Percentiles rank a stretch among this genome's conserved stretches.
Conservation (phyloP, 2,329 filamentous ascomycete species). For the Penicillium sp. region DNA sequence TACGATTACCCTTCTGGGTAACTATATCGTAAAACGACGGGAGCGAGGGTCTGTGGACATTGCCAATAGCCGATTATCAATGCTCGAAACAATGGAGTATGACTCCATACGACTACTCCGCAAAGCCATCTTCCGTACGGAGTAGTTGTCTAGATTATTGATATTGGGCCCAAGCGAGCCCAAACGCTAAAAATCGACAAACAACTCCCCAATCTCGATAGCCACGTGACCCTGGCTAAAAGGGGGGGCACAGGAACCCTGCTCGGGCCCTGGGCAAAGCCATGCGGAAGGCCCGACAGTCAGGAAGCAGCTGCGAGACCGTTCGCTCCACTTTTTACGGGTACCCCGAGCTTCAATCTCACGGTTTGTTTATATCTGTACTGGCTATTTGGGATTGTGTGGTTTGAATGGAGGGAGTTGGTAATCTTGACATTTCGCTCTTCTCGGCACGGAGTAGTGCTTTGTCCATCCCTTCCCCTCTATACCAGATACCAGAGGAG, state of each 20-base stretch:
- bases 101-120: too few relatives aligned
- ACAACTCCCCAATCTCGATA: not conserved
- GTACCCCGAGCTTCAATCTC: not conserved
- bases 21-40: not conserved
- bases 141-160: too few relatives aligned
- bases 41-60: too few relatives aligned
- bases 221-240: constrained; percentile 19
- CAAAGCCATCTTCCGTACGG: too few relatives aligned
- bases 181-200: too few relatives aligned
- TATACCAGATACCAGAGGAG: too few relatives aligned
- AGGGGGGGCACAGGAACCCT: constrained; percentile 7
- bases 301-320: constrained; percentile 39
- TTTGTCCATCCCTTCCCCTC: not conserved
- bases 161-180: not conserved
- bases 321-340: constrained; percentile 32
- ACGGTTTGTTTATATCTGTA: not conserved
- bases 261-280: constrained; percentile 27
- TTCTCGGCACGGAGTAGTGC: not conserved
- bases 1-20: not conserved
- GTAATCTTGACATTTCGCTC: not conserved
- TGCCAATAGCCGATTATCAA: too few relatives aligned
- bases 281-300: constrained; percentile 34
- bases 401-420: not conserved
- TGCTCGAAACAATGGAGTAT: not conserved
- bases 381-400: not conserved